Conservation (phyloP, 805 yeast species). For the Saccharomyces cerevisiae region DNA sequence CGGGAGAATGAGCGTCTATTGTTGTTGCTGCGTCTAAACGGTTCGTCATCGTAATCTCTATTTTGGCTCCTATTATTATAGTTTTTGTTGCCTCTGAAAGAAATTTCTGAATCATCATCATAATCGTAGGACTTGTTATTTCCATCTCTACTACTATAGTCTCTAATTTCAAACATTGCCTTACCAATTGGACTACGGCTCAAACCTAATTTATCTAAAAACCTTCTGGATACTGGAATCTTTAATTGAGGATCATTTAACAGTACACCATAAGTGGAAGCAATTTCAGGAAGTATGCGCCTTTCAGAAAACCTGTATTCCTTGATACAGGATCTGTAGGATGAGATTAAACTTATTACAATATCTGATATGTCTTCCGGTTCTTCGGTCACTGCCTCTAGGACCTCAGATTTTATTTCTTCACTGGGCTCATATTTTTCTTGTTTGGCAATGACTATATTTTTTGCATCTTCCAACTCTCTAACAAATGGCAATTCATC, state of each 20-base stretch:
- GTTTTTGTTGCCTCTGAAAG: neutral
- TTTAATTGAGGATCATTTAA: slow-evolving; percentile 17
- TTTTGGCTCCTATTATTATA: neutral
- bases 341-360: slow-evolving; percentile 32
- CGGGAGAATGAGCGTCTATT: neutral
- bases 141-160: slow-evolving; percentile 1
- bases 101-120: neutral
- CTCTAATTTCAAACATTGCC: slow-evolving; percentile 18
- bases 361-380: slow-evolving; percentile 28
- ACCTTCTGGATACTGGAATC: slow-evolving; percentile 15
- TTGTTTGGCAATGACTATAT: slow-evolving; percentile 44
- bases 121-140: neutral
- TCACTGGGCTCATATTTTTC: slow-evolving; percentile 34
- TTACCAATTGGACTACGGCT: slow-evolving; percentile 14
- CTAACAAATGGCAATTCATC: slow-evolving; percentile 50
- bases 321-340: slow-evolving; percentile 29
- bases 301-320: slow-evolving; percentile 28
- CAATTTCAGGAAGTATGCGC: slow-evolving; percentile 16
- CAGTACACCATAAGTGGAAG: slow-evolving; percentile 19
- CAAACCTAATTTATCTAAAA: slow-evolving; percentile 20
- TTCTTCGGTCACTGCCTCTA: slow-evolving; percentile 12
- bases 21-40: neutral
- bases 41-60: slow-evolving; percentile 1
- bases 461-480: slow-evolving; percentile 41
- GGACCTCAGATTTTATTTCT: slow-evolving; percentile 23